Percentiles rank a stretch among this genome's conserved stretches.
Evolutionary conservation across 2,329 filamentous ascomycete species (phyloP).

Genomic region (Herpotrichia juniperi): DNA sequence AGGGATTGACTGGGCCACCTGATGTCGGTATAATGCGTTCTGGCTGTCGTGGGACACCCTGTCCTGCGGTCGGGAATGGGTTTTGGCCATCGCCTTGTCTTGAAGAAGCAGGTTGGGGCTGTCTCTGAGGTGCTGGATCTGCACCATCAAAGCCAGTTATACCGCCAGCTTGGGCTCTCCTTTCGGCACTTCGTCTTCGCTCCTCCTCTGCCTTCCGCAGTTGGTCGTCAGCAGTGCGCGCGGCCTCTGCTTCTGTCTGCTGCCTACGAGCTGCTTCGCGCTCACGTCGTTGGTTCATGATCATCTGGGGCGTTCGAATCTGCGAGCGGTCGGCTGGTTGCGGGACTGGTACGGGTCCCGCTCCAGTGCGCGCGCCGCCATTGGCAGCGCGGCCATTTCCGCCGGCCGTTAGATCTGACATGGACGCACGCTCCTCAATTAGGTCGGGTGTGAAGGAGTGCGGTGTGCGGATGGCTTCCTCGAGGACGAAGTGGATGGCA

Average conservation of each 20-base stretch:
- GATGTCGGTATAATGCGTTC: conserved; percentile 24
- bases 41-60: conserved; percentile 35
- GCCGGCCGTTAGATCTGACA: conserved; percentile 79
- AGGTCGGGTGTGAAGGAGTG: conserved; percentile 82
- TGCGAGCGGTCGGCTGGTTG: conserved; percentile 59
- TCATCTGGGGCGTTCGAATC: conserved; percentile 84
- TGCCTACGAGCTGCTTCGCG: conserved; percentile 75
- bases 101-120: conserved; percentile 30
- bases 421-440: conserved; percentile 86
- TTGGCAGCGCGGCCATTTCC: conserved; percentile 64
- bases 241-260: conserved; percentile 65
- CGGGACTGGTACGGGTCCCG: conserved; percentile 60
- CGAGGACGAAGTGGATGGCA: conserved; percentile 89
- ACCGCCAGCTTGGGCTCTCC: conserved; percentile 61
- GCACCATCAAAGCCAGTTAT: conserved; percentile 58
- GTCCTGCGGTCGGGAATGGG: conserved; percentile 30
- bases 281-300: conserved; percentile 85
- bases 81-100: conserved; percentile 34
- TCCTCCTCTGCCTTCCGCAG: conserved; percentile 62
- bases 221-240: conserved; percentile 54
- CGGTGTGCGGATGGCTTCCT: conserved; percentile 85
- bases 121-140: conserved; percentile 35
- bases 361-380: conserved; percentile 60
- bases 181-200: conserved; percentile 61
- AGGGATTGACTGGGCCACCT: conserved; percentile 21